A percentile compares a stretch with the other conserved stretches of the same genome.
Conservation (phyloP, 306 rosid genomes). For the Ochetophila trinervis region DNA sequence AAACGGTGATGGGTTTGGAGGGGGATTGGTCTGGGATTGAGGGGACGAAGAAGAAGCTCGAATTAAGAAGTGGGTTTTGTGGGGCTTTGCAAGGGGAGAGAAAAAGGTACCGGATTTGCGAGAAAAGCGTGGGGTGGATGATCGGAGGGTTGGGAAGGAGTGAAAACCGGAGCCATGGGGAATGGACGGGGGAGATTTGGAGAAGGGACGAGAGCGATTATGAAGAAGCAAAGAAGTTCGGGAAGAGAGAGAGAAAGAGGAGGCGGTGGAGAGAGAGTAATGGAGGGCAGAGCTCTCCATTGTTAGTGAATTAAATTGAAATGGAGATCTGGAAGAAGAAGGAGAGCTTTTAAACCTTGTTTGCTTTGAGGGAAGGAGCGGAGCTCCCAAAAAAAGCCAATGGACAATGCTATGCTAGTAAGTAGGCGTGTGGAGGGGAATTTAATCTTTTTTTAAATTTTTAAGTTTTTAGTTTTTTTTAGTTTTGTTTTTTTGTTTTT, state of each 20-base stretch:
- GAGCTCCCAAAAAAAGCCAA: slow-evolving; percentile 2
- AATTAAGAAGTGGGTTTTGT: slow-evolving; percentile 29
- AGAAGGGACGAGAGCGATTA: slow-evolving; percentile 30
- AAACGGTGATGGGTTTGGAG: slow-evolving; percentile 12
- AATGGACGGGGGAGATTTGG: slow-evolving; percentile 32
- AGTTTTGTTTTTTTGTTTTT: not conserved
- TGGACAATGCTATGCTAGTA: not conserved
- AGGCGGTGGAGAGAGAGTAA: slow-evolving; percentile 22
- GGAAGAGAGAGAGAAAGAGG: slow-evolving; percentile 33
- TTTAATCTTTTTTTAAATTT: not conserved
- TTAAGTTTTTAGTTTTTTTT: not conserved
- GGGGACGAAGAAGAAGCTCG: slow-evolving; percentile 41
- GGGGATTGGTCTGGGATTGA: not conserved
- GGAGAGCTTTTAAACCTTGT: not conserved
- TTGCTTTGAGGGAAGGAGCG: not conserved
- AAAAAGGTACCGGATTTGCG: slow-evolving; percentile 28
- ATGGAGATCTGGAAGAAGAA: not conserved
- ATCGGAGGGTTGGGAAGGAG: slow-evolving; percentile 38
- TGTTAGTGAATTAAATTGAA: not conserved
- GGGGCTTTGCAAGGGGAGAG: slow-evolving; percentile 28
- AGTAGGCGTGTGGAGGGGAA: not conserved
- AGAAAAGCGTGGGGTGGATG: slow-evolving; percentile 31
- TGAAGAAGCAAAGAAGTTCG: slow-evolving; percentile 15
- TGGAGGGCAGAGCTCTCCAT: slow-evolving; percentile 35
- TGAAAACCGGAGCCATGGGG: not conserved